These are phyloP conservation scores for Didymella keratinophila DNA, from an alignment of 2,329 filamentous ascomycete species.

Conservation along the genomic window DNA sequence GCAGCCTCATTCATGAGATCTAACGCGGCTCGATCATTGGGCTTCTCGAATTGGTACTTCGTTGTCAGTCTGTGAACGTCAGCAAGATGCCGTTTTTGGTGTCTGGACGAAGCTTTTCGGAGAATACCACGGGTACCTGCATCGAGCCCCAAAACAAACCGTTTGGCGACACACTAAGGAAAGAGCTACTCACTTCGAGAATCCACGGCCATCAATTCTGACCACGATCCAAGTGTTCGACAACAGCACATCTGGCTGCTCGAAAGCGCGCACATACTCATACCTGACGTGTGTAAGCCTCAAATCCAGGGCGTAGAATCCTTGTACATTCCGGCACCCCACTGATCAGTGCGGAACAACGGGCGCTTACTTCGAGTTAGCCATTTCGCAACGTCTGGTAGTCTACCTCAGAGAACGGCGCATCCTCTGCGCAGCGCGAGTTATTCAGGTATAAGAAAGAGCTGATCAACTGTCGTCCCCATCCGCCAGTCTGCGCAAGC, in stretches of 20 bases:
- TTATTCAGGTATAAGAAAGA: constrained; percentile 15
- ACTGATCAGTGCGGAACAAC: background rate
- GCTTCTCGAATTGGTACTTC: constrained; percentile 87
- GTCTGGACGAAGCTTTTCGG: background rate
- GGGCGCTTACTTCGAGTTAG: constrained; percentile 21
- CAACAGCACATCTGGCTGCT: constrained; percentile 80
- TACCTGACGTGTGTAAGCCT: constrained; percentile 65
- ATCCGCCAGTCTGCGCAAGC: constrained; percentile 13
- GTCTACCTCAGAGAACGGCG: constrained; percentile 10
- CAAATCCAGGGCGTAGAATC: constrained; percentile 5
- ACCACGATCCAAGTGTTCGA: constrained; percentile 97
- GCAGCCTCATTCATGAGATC: constrained; percentile 96
- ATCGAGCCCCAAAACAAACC: constrained; percentile 18
- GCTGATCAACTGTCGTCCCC: constrained; percentile 3
- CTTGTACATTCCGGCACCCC: constrained; percentile 6
- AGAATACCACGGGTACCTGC: constrained; percentile 29
- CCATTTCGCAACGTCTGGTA: constrained; percentile 13
- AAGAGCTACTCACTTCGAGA: constrained; percentile 75
- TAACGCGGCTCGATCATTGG: constrained; percentile 86
- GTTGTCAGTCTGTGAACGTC: constrained; percentile 70
- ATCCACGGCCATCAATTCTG: constrained; percentile 90
- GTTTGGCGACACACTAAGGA: constrained; percentile 8
- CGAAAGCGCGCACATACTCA: constrained; percentile 91
- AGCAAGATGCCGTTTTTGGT: background rate
- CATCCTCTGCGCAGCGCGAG: constrained; percentile 6